Conservation (phyloP, 2,329 filamentous ascomycete species). For the Phoma sp. region DNA sequence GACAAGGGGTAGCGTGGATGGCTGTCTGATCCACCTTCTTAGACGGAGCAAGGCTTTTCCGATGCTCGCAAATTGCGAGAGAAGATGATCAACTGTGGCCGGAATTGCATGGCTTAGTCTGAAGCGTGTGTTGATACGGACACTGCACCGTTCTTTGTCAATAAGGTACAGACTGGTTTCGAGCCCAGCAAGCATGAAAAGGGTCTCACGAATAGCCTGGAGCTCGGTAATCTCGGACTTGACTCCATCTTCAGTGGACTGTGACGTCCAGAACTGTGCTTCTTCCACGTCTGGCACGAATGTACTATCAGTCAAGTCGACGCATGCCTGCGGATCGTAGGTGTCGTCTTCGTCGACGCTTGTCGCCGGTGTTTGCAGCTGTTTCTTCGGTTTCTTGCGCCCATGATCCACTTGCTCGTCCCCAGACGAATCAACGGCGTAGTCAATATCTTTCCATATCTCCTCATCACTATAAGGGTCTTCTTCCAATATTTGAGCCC, state of each 20-base stretch:
- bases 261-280: conserved; percentile 56
- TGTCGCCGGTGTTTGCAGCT: conserved; percentile 39
- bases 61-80: conserved; percentile 55
- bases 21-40: conserved; percentile 54
- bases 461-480: conserved; percentile 73
- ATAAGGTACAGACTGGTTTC: conserved; percentile 71
- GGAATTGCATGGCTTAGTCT: conserved; percentile 47
- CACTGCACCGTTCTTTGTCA: conserved; percentile 38
- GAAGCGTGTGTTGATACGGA: conserved; percentile 47
- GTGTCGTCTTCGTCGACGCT: conserved; percentile 48
- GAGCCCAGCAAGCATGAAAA: conserved; percentile 85
- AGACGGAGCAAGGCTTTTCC: conserved; percentile 57
- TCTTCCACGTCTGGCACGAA: conserved; percentile 49
- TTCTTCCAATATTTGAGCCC: conserved; percentile 78
- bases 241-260: conserved; percentile 13
- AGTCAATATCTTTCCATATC: conserved; percentile 75
- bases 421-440: conserved; percentile 68
- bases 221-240: conserved; percentile 66
- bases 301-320: conserved; percentile 36
- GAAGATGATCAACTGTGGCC: conserved; percentile 44
- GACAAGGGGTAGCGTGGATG: conserved; percentile 51
- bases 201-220: conserved; percentile 74
- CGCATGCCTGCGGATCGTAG: conserved; percentile 39
- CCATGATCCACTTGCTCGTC: conserved; percentile 55
- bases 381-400: conserved; percentile 18